Base-by-base conservation (phyloP, 106 monocot genomes). In the Vanilla planifolia region DNA sequence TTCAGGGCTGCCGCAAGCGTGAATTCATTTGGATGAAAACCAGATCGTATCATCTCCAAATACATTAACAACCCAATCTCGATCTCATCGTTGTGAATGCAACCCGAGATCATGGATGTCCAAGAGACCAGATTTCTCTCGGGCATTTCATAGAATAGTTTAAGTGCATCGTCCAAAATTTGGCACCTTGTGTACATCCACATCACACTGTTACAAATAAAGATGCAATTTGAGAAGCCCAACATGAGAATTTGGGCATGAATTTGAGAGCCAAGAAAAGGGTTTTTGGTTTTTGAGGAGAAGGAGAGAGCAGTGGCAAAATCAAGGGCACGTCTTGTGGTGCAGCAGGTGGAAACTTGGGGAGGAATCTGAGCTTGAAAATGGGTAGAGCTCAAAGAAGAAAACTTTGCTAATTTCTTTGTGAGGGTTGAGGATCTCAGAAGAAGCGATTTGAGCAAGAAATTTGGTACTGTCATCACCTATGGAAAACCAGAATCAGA, bases 81-180 rank as follows among this genome's bases (percentile, higher is more conserved):
- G 19, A 29, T 45, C 50, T 68, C 64, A 19, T 43, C 16, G n/a
- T 51, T 64, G n/a, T 28, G 56, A 34, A 64, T 23, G 10, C 17
- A 50, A 3, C 43, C 68, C 5, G 72, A 68, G 17, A 73, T 68
- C 63, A 78, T 73, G 34, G 63, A 62, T 1, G 77, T 78, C 77
- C 77, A 78, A 4, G 77, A 72, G 6, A 78, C 62, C n/a, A 72
- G 33, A 59, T 78, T 78, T 32, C 57, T 62, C 0, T 63, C 30
- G 3, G 39, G 6, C 77, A 72, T 72, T 78, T 72, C 72, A 7
- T 40, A 44, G 33, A 78, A 78, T 67, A 78, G 23, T 1, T 67
- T 43, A 4, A 63, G 19, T 16, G 72, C 71, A 48, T 10, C 2
- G 0, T 19, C 13, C 37, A 71, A 32, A 22, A 11, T 20, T 13